Evolutionary conservation across 2,329 filamentous ascomycete genomes (phyloP).

Genomic region (Emydomyces testavorans): DNA sequence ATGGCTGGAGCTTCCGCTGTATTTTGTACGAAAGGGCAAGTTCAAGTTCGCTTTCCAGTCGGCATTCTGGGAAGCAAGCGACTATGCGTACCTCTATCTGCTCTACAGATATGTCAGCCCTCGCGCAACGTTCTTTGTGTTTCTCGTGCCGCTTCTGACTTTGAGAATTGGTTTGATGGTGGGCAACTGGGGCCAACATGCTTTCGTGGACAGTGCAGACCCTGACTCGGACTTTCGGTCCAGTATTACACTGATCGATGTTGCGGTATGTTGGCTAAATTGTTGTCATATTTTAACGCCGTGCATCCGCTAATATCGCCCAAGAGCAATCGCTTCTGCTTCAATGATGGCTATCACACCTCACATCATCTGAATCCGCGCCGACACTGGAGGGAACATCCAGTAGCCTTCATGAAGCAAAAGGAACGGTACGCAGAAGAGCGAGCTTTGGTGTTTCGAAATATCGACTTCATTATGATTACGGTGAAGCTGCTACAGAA

Average conservation of each 20-base stretch:
- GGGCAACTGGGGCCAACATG: slow-evolving; percentile 76
- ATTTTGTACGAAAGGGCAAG: slow-evolving; percentile 58
- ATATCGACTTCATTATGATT: slow-evolving; percentile 71
- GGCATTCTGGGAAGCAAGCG: slow-evolving; percentile 50
- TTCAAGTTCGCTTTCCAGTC: slow-evolving; percentile 43
- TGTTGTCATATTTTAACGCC: no score
- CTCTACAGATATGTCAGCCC: no score
- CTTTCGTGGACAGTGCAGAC: slow-evolving; percentile 62
- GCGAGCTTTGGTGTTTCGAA: slow-evolving; percentile 62
- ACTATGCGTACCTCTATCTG: slow-evolving; percentile 43
- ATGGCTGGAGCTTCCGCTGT: slow-evolving; percentile 63
- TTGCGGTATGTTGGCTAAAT: slow-evolving; percentile 47
- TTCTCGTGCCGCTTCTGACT: slow-evolving; percentile 54
- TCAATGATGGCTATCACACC: slow-evolving; percentile 73
- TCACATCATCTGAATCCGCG: slow-evolving; percentile 68
- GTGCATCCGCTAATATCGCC: no score
- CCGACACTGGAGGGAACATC: slow-evolving; percentile 73
- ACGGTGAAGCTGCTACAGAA: slow-evolving; percentile 57
- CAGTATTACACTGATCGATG: slow-evolving; percentile 68
- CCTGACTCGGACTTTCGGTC: slow-evolving; percentile 68
- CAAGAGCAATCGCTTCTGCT: slow-evolving; percentile 75
- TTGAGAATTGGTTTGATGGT: slow-evolving; percentile 65
- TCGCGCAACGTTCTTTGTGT: slow-evolving; percentile 53
- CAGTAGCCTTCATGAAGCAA: slow-evolving; percentile 57
- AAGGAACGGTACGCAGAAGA: slow-evolving; percentile 56